Evolutionary conservation across 768 basidiomycete genomes (phyloP).

Genomic region (Chiua virens): DNA sequence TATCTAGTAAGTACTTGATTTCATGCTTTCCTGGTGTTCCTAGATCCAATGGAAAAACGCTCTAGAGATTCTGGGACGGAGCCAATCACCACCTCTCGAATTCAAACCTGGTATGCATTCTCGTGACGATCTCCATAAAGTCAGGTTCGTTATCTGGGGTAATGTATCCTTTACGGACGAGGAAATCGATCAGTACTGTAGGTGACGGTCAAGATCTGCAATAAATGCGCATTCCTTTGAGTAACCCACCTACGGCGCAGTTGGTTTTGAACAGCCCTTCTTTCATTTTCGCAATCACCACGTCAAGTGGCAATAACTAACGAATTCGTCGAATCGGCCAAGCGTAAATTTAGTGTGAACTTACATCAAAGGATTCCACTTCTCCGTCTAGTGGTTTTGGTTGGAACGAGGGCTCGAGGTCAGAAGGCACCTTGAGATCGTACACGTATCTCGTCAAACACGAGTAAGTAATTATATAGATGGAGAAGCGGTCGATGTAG

Average conservation of each 20-base stretch:
- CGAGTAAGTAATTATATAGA: background rate
- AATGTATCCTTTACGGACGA: constrained; percentile 82
- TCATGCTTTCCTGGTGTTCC: background rate
- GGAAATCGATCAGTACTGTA: constrained; percentile 82
- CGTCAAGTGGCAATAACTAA: constrained; percentile 66
- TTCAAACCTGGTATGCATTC: constrained; percentile 71
- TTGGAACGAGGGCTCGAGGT: constrained; percentile 47
- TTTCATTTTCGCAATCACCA: constrained; percentile 64
- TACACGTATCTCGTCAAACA: constrained; percentile 68
- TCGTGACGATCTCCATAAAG: constrained; percentile 73
- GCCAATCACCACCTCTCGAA: constrained; percentile 49
- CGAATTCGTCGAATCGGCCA: background rate
- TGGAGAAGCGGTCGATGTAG: background rate
- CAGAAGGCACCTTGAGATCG: constrained; percentile 69
- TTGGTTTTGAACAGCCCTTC: constrained; percentile 88
- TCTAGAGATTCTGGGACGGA: too few relatives aligned
- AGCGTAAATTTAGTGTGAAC: constrained; percentile 11
- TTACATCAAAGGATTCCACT: constrained; percentile 89
- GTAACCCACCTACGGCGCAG: constrained; percentile 71
- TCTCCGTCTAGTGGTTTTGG: constrained; percentile 88
- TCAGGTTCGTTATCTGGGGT: constrained; percentile 88
- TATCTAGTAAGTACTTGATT: background rate
- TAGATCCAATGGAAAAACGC: too few relatives aligned
- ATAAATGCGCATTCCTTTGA: background rate
- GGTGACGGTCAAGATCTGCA: constrained; percentile 2